Percentiles rank a stretch among this genome's conserved stretches.
phyloP scores from a whole-genome alignment of 805 yeast genomes.

The Teunomyces pallodes region DNA sequence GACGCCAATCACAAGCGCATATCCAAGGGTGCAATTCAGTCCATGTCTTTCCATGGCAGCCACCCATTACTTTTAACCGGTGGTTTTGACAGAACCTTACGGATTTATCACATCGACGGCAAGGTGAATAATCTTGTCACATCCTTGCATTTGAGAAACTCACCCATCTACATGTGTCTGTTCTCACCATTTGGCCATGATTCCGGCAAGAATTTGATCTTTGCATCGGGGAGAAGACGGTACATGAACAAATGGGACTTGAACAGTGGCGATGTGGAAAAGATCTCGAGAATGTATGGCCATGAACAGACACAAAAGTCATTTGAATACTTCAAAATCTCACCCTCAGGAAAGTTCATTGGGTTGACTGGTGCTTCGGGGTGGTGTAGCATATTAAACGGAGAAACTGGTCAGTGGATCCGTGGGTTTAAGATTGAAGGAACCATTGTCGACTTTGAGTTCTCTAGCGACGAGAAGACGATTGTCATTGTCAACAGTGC shows the following conservation, averaged over 20 bases:
- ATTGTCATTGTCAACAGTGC: constrained; percentile 62
- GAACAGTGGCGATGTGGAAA: constrained; percentile 66
- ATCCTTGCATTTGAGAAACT: constrained; percentile 70
- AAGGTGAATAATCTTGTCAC: constrained; percentile 77
- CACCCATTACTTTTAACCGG: constrained; percentile 85
- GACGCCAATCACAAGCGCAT: constrained; percentile 77
- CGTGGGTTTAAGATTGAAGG: constrained; percentile 90
- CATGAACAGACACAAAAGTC: constrained; percentile 82
- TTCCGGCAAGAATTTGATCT: constrained; percentile 44
- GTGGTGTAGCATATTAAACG: constrained; percentile 80
- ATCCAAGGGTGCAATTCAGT: constrained; percentile 80
- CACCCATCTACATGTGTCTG: constrained; percentile 76
- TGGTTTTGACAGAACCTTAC: constrained; percentile 85
- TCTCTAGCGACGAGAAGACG: constrained; percentile 47
- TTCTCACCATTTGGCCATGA: constrained; percentile 43
- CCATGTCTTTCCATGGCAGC: constrained; percentile 78
- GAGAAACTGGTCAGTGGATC: constrained; percentile 80
- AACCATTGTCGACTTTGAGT: constrained; percentile 74
- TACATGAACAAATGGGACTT: constrained; percentile 93
- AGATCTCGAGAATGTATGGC: constrained; percentile 86
- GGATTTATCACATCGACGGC: constrained; percentile 90
- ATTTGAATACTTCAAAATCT: constrained; percentile 80
- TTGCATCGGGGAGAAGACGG: constrained; percentile 88
- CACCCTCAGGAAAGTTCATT: constrained; percentile 68
- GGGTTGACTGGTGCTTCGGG: constrained; percentile 85